These are phyloP conservation scores for Boletus vinaceobasis DNA, from an alignment of 768 basidiomycete genomes.

Conservation along the genomic window DNA sequence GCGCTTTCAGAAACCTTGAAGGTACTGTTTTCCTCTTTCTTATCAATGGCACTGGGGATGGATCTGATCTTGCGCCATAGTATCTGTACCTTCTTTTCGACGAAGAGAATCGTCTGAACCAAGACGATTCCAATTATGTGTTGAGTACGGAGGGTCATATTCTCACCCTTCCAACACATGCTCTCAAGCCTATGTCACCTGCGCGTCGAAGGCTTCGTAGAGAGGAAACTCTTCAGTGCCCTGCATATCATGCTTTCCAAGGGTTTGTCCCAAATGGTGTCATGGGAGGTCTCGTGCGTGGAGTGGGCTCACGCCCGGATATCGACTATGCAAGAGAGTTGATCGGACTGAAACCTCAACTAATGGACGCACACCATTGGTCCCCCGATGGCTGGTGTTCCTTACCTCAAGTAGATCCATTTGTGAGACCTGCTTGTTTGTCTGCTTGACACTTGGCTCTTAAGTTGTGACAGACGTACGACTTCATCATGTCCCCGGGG, in stretches of 20 bases:
- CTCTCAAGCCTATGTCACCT: conserved; percentile 55
- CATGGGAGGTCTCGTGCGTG: conserved; percentile 52
- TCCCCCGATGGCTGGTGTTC: conserved; percentile 73
- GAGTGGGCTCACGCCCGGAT: conserved; percentile 71
- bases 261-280: conserved; percentile 31
- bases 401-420: conserved; percentile 60
- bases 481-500: conserved; percentile 72
- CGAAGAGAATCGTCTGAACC: conserved; percentile 71
- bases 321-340: conserved; percentile 77
- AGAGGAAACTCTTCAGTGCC: conserved; percentile 70
- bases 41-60: neutral
- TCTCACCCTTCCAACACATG: conserved; percentile 56
- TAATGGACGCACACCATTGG: conserved; percentile 57
- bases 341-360: conserved; percentile 50
- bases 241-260: conserved; percentile 52
- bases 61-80: conserved; percentile 36
- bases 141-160: conserved; percentile 97
- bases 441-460: neutral
- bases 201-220: conserved; percentile 59
- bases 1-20: conserved; percentile 91
- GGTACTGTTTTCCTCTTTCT: conserved; percentile 37
- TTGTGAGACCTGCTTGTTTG: conserved; percentile 44
- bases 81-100: conserved; percentile 94
- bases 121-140: conserved; percentile 80
- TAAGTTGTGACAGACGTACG: conserved; percentile 55